Conservation (phyloP, 2,329 filamentous ascomycete genomes). For the Lecanicillium sp. region DNA sequence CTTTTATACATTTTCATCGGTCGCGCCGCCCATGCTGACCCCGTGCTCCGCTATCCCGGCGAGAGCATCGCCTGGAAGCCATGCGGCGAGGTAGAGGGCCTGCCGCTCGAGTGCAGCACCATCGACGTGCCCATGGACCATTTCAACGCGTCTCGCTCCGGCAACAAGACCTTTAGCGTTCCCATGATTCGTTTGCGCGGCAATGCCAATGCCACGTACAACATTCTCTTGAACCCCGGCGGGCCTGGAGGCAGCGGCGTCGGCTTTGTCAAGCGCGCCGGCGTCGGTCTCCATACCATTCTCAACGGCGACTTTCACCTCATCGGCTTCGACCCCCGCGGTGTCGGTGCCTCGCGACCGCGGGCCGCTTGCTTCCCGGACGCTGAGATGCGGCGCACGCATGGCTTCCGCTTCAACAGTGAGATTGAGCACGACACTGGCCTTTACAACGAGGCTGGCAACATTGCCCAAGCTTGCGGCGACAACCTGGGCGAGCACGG, state of each 20-base stretch:
- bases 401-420: conserved; percentile 20
- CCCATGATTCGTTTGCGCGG: conserved; percentile 40
- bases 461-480: conserved; percentile 34
- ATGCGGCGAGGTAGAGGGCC: conserved; percentile 32
- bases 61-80: conserved; percentile 33
- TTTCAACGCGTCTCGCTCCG: conserved; percentile 28
- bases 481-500: conserved; percentile 41
- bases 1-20: too few species aligned
- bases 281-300: not conserved
- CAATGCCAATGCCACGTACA: conserved; percentile 31
- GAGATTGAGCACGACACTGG: conserved; percentile 28
- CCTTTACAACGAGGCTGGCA: conserved; percentile 33
- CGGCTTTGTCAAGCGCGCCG: not conserved
- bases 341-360: conserved; percentile 28
- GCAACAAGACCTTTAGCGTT: conserved; percentile 36
- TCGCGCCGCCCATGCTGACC: not conserved
- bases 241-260: conserved; percentile 30
- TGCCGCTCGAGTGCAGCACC: conserved; percentile 34
- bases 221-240: conserved; percentile 41
- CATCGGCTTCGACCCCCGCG: conserved; percentile 42
- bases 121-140: conserved; percentile 43
- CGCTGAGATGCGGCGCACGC: conserved; percentile 24
- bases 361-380: conserved; percentile 35
- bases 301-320: conserved; percentile 19
- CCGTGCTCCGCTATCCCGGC: conserved; percentile 22